Evolutionary conservation across 2,329 filamentous ascomycete genomes (phyloP), one percentile per base, ranked within the genome.

Genomic region (Aotearoamyces nothofagi): DNA sequence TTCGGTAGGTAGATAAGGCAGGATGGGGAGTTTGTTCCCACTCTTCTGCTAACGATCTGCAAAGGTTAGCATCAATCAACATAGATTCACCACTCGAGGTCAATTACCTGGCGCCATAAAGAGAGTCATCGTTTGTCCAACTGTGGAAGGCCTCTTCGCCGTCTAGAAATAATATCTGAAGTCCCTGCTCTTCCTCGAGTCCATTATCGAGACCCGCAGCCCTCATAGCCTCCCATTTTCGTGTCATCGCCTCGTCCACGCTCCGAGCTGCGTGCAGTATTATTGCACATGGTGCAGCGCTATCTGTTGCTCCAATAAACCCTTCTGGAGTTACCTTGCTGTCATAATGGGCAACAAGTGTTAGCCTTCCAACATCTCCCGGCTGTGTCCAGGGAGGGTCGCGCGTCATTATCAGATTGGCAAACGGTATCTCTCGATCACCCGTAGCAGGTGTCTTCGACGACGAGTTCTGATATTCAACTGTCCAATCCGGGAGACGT

Each of bases 301-400:
- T 93, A 49, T 98, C 90, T 9, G 73, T 92, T 1, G 87, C 90
- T 1, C 90, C 90, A 33, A 98, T 79, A 50, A 98, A 98, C 1
- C 84, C 87, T 35, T 74, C 58, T 0, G 86, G 87, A 15, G 61
- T 61, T 33, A 78, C 64, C 54, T 92, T 79, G 49, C 75, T 86
- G 45, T 98, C 90, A 51, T 93, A 96, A 50, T 98, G 90, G 22
- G 90, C 90, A 5, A 87, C 90, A 31, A 98, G 63, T 9, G 83
- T 87, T 46, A 96, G 57, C 27, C 84, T 62, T 23, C 77, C 75
- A 3, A 90, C 74, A 40, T 94, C 76, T 1, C 86, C 87, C 0
- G 58, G 52, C 5, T 63, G 56, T 1, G 75, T 61, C 71, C 82
- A 90, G 2, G 90, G 90, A 28, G 90, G 90, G 52, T 96, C 87